phyloP scores from a whole-genome alignment of 495 filamentous ascomycete species.

The Penicillium manginii region DNA sequence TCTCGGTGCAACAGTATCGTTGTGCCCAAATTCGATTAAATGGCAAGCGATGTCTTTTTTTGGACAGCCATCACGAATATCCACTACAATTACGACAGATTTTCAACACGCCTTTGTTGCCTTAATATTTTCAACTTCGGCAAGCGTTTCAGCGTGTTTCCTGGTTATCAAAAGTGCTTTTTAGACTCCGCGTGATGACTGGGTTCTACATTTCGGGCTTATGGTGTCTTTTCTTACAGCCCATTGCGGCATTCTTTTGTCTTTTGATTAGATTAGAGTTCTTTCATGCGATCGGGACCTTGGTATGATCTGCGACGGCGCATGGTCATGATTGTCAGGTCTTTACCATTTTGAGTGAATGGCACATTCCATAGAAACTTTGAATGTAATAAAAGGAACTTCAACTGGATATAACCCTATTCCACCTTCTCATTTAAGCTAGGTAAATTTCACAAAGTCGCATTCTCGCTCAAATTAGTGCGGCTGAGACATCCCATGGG shows the following conservation, averaged over 20 bases:
- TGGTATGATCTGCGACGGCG: conserved; percentile 4
- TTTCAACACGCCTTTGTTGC: conserved; percentile 12
- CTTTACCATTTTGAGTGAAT: background rate
- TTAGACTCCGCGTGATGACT: conserved; percentile 6
- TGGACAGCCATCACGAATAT: background rate
- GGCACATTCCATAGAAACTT: conserved; percentile 7
- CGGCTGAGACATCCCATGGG: too few species aligned
- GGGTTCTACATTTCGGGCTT: background rate
- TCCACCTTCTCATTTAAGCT: too few species aligned
- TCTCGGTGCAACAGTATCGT: conserved; percentile 46
- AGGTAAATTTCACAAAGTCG: too few species aligned
- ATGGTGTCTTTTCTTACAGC: conserved; percentile 3
- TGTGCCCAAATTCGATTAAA: conserved; percentile 36
- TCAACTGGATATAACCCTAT: background rate
- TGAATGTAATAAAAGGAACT: background rate
- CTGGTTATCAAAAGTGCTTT: conserved; percentile 26
- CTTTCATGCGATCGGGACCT: background rate
- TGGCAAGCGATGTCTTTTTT: background rate
- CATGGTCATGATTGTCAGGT: conserved; percentile 3
- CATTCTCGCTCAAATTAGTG: too few species aligned
- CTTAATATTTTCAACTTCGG: conserved; percentile 15
- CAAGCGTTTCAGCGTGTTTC: conserved; percentile 30
- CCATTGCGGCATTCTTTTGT: background rate
- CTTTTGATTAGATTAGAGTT: conserved; percentile 1
- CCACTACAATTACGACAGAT: background rate